Evolutionary conservation across 306 rosid species (phyloP).

Genomic region (Arachis stenosperma): DNA sequence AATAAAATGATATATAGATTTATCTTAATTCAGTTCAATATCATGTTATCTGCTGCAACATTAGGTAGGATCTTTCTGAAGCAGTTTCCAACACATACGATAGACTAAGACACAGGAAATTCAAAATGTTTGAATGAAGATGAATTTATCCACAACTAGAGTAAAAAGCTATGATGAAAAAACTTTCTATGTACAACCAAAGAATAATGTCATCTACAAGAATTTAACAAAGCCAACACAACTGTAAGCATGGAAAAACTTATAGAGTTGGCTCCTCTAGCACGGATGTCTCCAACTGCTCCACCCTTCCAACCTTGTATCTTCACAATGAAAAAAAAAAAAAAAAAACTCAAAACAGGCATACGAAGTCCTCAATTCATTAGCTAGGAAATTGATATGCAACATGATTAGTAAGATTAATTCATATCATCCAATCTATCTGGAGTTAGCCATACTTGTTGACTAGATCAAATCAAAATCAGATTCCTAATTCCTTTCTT

Average conservation of each 20-base stretch:
- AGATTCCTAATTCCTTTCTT: too few relatives aligned
- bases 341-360: background rate
- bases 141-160: background rate
- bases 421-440: constrained; percentile 5
- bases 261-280: constrained; percentile 86
- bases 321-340: constrained; percentile 56
- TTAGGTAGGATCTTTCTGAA: background rate
- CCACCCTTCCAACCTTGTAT: constrained; percentile 92
- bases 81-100: background rate
- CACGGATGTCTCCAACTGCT: constrained; percentile 90
- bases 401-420: constrained; percentile 18
- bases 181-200: constrained; percentile 24
- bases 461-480: too few relatives aligned
- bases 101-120: constrained; percentile 13
- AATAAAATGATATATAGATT: background rate
- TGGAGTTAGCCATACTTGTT: constrained; percentile 19
- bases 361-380: constrained; percentile 20
- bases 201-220: background rate
- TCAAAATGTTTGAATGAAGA: constrained; percentile 21
- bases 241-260: constrained; percentile 47
- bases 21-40: constrained; percentile 1
- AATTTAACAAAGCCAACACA: constrained; percentile 31
- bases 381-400: constrained; percentile 18
- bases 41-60: constrained; percentile 16
- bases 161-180: background rate